Conservation (phyloP, 164 flowering plant genomes). For the Aristolochia californica region DNA sequence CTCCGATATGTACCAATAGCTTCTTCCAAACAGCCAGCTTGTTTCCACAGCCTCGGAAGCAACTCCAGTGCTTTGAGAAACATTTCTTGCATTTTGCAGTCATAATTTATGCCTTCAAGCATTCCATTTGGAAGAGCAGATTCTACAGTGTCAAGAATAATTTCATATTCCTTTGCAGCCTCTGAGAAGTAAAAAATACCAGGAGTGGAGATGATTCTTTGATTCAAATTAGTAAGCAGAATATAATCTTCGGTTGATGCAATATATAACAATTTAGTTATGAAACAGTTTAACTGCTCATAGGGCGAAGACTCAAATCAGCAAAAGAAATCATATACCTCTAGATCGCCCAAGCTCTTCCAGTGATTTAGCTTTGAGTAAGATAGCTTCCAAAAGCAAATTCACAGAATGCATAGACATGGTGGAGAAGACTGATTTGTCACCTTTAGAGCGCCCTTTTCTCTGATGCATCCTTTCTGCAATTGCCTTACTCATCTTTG, state of each 20-base stretch:
- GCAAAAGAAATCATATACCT: conserved; percentile 35
- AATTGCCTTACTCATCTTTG: conserved; percentile 67
- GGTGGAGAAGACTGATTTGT: conserved; percentile 23
- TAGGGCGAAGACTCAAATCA: too few relatives aligned
- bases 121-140: conserved; percentile 74
- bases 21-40: conserved; percentile 64
- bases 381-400: conserved; percentile 79
- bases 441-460: conserved; percentile 47
- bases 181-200: conserved; percentile 27
- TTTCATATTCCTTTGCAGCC: conserved; percentile 78
- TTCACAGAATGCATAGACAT: conserved; percentile 98
- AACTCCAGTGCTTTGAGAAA: conserved; percentile 77
- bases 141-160: conserved; percentile 73
- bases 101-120: conserved; percentile 41
- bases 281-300: too few relatives aligned
- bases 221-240: too few relatives aligned
- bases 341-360: conserved; percentile 50
- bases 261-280: too few relatives aligned
- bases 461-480: conserved; percentile 38
- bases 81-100: conserved; percentile 80
- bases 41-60: conserved; percentile 71
- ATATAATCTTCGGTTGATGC: too few relatives aligned
- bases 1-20: conserved; percentile 73
- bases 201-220: neutral
- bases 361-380: conserved; percentile 77